Conservation (phyloP, 2,329 filamentous ascomycete species). For the Exophiala sideris region DNA sequence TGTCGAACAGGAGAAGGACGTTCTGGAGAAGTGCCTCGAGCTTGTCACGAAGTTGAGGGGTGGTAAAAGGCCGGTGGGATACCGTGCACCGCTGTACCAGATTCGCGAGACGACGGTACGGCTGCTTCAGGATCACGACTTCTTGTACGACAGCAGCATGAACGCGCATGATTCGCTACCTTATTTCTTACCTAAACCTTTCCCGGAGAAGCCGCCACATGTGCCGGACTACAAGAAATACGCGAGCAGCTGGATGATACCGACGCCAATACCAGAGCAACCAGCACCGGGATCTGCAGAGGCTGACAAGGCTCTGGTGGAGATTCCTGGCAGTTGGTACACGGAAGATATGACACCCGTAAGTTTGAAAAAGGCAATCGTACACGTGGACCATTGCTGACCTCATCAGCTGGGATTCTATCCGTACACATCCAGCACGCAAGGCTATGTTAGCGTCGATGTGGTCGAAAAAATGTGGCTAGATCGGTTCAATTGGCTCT, state of each 20-base stretch:
- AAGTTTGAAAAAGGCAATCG: neutral
- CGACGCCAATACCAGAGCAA: slow-evolving; percentile 30
- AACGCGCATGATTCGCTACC: slow-evolving; percentile 51
- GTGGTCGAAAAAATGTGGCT: slow-evolving; percentile 61
- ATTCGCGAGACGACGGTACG: slow-evolving; percentile 48
- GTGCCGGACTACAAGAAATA: slow-evolving; percentile 42
- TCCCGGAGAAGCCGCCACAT: slow-evolving; percentile 32
- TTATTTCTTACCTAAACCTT: slow-evolving; percentile 44
- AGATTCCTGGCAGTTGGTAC: slow-evolving; percentile 46
- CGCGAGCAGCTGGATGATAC: slow-evolving; percentile 46
- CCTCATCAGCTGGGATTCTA: slow-evolving; percentile 38
- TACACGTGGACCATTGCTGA: slow-evolving; percentile 1
- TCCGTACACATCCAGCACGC: slow-evolving; percentile 47
- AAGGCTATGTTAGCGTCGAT: slow-evolving; percentile 57
- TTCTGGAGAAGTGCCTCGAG: slow-evolving; percentile 48
- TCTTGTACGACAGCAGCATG: slow-evolving; percentile 52
- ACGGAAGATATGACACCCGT: slow-evolving; percentile 46
- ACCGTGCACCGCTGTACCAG: slow-evolving; percentile 52
- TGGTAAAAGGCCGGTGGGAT: slow-evolving; percentile 48
- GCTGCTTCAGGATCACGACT: slow-evolving; percentile 47
- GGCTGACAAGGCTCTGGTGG: slow-evolving; percentile 35
- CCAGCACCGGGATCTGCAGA: slow-evolving; percentile 25
- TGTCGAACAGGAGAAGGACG: slow-evolving; percentile 48
- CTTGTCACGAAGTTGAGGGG: slow-evolving; percentile 41
- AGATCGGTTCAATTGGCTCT: slow-evolving; percentile 58